Percentiles rank a stretch among this genome's conserved stretches.
These are phyloP conservation scores for Chaetothyriales sp. DNA, from an alignment of 2,329 filamentous ascomycete species.

Conservation along the genomic window DNA sequence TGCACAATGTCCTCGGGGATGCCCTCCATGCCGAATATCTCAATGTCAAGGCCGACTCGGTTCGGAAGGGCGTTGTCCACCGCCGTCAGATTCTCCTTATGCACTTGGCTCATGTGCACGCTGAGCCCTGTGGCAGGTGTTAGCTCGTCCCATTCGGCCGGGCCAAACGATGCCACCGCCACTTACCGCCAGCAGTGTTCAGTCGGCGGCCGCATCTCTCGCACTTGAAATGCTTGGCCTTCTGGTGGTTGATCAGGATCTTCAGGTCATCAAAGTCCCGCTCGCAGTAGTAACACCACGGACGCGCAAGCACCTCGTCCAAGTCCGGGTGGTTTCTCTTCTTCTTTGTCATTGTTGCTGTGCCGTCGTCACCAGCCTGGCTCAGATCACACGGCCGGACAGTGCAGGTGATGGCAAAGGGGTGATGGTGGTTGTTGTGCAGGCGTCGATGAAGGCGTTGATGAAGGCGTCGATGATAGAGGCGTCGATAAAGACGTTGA, in stretches of 20 bases:
- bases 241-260: conserved; percentile 92
- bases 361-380: not conserved
- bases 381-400: not conserved
- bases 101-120: conserved; percentile 96
- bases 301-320: conserved; percentile 72
- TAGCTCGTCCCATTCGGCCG: not conserved
- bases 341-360: conserved; percentile 62
- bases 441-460: not conserved
- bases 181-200: conserved; percentile 83
- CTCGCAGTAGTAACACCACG: conserved; percentile 99
- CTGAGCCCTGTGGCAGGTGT: conserved; percentile 53
- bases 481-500: too few relatives aligned
- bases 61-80: conserved; percentile 90
- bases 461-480: too few relatives aligned
- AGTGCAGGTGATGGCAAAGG: not conserved
- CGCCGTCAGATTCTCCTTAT: conserved; percentile 76
- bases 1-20: conserved; percentile 75
- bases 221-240: conserved; percentile 99
- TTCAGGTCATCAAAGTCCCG: conserved; percentile 96
- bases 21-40: conserved; percentile 98
- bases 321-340: conserved; percentile 74
- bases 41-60: conserved; percentile 71
- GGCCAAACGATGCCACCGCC: not conserved
- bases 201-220: conserved; percentile 75
- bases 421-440: not conserved